Evolutionary conservation across 2,329 filamentous ascomycete species (phyloP), one percentile per base, ranked within the genome.

Genomic region (Sarocladium oryzae): DNA sequence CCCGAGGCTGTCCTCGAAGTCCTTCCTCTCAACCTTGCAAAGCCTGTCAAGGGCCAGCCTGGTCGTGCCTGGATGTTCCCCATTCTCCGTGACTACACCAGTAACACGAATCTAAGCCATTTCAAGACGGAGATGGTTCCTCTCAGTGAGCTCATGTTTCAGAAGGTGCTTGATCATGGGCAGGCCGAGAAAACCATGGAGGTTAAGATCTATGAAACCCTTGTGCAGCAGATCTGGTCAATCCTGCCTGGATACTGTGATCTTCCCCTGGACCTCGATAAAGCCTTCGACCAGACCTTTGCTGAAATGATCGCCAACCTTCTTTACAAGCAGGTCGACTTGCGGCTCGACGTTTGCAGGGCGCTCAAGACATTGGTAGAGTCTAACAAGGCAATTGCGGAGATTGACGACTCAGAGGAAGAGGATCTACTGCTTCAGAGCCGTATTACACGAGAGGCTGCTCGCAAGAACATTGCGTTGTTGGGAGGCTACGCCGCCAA

Each of bases 31-130:
- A 97, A 97, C 65, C 79, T 99, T 10, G 76, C 82, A 37, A 86
- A 86, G 63, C 87, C 90, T 20, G 82, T 82, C 56, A 79, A 84
- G 60, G 87, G 86, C 15, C 82, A 95, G 62, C 81, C 87, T 21
- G 93, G 93, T 50, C 80, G 93, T 63, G 93, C 93, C 15, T 99
- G 93, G 93, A 81, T 99, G 72, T 79, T 99, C 49, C 93, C 93
- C 1, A 82, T 97, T 50, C 80, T 99, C 55, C 83, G 93, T 57
- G 90, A 96, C 64, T 87, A 87, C 61, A 87, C 92, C 9, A 88
- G 87, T 64, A 97, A 97, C 71, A 95, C 93, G 1, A 83, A 86
- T 54, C 74, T 99, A 11, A 76, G 78, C 1, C 90, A 96, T 66
- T 99, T 99, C 76, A 85, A 84, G 58, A 73, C 77, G 2, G 89